A percentile compares a stretch with the other conserved stretches of the same genome.
Evolutionary conservation across 1,284 basidiomycete genomes (phyloP).

Genomic region (Takashimella koratensis): DNA sequence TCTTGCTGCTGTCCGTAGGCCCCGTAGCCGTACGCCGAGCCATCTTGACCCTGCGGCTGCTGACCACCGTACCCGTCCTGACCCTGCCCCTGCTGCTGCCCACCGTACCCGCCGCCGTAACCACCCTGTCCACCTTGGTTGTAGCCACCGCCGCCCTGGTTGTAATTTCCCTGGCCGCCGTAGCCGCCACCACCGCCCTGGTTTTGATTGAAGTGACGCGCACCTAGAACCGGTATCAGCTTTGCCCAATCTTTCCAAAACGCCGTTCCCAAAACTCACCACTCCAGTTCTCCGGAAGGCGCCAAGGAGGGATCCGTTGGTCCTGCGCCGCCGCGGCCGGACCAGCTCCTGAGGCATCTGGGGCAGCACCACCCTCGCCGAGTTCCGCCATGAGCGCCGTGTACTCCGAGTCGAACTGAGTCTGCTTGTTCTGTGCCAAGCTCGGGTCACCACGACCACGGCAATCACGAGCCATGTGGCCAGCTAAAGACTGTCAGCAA

Average conservation of each 20-base stretch:
- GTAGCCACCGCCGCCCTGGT: not conserved
- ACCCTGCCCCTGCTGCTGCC: not conserved
- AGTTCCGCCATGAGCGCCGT: slow-evolving; percentile 96
- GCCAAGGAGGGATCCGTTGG: slow-evolving; percentile 51
- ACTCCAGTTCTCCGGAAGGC: slow-evolving; percentile 52
- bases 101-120: not conserved
- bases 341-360: slow-evolving; percentile 28
- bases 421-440: slow-evolving; percentile 47
- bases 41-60: not conserved
- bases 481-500: slow-evolving; percentile 41
- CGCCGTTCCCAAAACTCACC: slow-evolving; percentile 36
- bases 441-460: slow-evolving; percentile 56
- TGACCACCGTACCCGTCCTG: not conserved
- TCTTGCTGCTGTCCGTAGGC: not conserved
- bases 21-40: not conserved
- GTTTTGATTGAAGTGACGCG: not conserved
- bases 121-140: not conserved
- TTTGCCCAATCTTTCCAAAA: no score
- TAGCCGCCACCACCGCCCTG: not conserved
- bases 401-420: slow-evolving; percentile 89
- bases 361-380: slow-evolving; percentile 66
- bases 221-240: not conserved
- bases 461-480: slow-evolving; percentile 96
- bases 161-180: not conserved
- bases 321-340: slow-evolving; percentile 21